Conservation (phyloP, 495 filamentous ascomycete species). For the Hypoxylon lenormandii region DNA sequence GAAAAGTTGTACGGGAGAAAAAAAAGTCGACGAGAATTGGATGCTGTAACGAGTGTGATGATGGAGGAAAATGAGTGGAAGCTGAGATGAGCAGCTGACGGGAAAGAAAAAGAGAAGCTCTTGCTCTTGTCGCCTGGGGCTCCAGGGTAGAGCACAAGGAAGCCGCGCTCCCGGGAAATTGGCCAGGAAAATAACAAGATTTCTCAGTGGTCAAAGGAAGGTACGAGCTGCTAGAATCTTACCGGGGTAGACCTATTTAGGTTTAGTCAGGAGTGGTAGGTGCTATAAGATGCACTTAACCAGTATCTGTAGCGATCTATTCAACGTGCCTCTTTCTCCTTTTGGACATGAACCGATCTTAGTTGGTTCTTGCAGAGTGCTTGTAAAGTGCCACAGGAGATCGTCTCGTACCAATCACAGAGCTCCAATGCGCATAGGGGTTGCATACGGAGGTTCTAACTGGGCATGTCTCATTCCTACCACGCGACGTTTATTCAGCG, state of each 20-base stretch:
- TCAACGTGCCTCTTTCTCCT: constrained; percentile 14
- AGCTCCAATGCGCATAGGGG: not conserved
- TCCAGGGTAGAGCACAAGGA: not conserved
- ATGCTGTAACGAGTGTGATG: constrained; percentile 30
- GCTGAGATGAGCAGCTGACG: constrained; percentile 17
- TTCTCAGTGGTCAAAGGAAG: constrained; percentile 18
- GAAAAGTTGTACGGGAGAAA: constrained; percentile 34
- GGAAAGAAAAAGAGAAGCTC: constrained; percentile 29
- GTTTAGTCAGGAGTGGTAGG: constrained; percentile 9
- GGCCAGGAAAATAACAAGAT: constrained; percentile 22
- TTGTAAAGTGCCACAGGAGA: constrained; percentile 16
- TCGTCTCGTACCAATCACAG: constrained; percentile 35
- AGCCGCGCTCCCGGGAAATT: constrained; percentile 39
- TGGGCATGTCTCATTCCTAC: no score
- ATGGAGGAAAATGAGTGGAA: constrained; percentile 29
- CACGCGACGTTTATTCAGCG: no score
- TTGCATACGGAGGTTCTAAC: no score
- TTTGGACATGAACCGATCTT: constrained; percentile 20
- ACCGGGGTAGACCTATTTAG: constrained; percentile 20
- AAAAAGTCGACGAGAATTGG: constrained; percentile 24
- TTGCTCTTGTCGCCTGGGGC: not conserved
- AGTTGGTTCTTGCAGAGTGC: constrained; percentile 7
- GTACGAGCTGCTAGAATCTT: constrained; percentile 26
- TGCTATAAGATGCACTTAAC: constrained; percentile 25
- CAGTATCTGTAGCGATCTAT: constrained; percentile 1